Conservation (phyloP, 2,329 filamentous ascomycete species). For the Fusarium circinatum region DNA sequence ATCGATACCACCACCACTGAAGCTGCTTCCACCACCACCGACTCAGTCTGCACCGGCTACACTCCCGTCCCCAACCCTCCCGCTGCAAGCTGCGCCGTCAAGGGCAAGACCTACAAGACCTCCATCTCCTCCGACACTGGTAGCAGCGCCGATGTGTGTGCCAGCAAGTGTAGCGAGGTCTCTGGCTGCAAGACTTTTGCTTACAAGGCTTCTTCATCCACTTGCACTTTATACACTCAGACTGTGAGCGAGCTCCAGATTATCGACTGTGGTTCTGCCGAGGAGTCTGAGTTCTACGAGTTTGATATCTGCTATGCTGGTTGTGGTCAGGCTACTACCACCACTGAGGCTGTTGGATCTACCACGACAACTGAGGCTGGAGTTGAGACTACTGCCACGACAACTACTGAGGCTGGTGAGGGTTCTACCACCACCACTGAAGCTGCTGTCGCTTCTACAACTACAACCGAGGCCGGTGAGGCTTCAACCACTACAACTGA, state of each 20-base stretch:
- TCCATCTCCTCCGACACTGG: no score
- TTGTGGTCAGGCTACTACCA: neutral
- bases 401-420: neutral
- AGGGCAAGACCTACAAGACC: no score
- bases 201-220: neutral
- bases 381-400: neutral
- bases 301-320: neutral
- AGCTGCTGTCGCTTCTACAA: neutral
- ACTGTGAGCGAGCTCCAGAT: neutral
- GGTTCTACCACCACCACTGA: neutral
- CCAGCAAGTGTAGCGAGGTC: neutral
- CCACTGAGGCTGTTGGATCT: neutral
- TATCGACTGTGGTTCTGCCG: neutral
- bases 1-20: no score
- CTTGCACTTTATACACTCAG: no score
- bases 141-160: neutral
- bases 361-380: neutral
- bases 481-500: neutral
- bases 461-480: neutral
- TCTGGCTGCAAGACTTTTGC: neutral
- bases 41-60: conserved; percentile 18
- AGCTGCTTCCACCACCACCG: neutral
- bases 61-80: neutral
- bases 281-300: neutral
- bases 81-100: neutral